These are phyloP conservation scores for Fusarium algeriense DNA, from an alignment of 2,329 filamentous ascomycete genomes.

Conservation along the genomic window DNA sequence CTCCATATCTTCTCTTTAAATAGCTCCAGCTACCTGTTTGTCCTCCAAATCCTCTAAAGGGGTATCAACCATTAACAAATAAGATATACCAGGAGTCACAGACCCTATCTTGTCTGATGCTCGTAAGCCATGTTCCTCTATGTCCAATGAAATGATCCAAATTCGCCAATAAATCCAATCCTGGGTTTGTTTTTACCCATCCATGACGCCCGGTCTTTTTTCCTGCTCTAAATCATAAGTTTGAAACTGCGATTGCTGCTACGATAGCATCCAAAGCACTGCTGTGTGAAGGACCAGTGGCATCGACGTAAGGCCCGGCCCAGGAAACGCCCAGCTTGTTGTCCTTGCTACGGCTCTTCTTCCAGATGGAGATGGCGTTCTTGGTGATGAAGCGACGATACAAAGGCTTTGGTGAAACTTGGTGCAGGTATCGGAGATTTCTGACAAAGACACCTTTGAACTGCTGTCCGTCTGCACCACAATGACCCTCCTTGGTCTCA, in stretches of 20 bases:
- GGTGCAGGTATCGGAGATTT: conserved; percentile 71
- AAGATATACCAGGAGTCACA: conserved; percentile 32
- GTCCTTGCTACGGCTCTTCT: conserved; percentile 62
- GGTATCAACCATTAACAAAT: conserved; percentile 46
- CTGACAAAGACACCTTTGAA: conserved; percentile 81
- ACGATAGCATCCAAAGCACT: conserved; percentile 76
- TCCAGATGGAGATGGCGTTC: conserved; percentile 77
- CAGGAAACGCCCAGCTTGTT: conserved; percentile 72
- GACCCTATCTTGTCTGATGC: conserved; percentile 18
- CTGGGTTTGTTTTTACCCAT: conserved; percentile 19
- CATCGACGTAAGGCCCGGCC: conserved; percentile 68
- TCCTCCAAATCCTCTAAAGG: conserved; percentile 33
- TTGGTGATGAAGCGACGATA: conserved; percentile 67
- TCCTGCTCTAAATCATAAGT: conserved; percentile 6
- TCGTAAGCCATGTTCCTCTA: conserved; percentile 27
- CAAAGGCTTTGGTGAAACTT: conserved; percentile 59
- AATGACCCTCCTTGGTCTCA: conserved; percentile 52
- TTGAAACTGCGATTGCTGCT: conserved; percentile 64
- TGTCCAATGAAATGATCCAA: conserved; percentile 26
- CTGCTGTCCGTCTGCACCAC: conserved; percentile 66
- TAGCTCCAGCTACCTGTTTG: conserved; percentile 12
- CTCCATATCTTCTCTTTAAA: conserved; percentile 8
- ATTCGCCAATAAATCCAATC: conserved; percentile 33
- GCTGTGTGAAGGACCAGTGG: conserved; percentile 71
- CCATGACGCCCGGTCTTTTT: conserved; percentile 18